Base-by-base conservation (phyloP, 805 yeast genomes). In the Yamadazyma akitaensis region DNA sequence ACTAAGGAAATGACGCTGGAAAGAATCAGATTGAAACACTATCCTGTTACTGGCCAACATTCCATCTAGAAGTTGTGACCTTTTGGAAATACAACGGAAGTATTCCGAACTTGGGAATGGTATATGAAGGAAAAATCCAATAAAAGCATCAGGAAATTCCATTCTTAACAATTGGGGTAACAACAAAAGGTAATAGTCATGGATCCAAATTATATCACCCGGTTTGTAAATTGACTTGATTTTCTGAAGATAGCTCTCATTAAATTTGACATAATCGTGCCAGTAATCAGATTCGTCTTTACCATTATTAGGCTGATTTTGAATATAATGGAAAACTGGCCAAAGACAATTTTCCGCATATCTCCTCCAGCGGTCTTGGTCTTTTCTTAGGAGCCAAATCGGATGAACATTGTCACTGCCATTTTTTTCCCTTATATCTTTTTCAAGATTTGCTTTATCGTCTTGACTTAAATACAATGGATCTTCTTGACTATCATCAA, bases 91-190 rank as follows among this genome's bases (percentile, higher is more conserved):
- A 55, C 96, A 87, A 51, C 97, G 77, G 69, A 94, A 89, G 63
- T 91, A 90, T 65, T 94, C 99, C 14, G 90, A 84, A 21, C 96
- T 83, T 11, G 97, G 97, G 76, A 92, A 91, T n/a, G 97, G 96
- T 2, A 88, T 79, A 63, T 91, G 97, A 53, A 91, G 67, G 64
- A 80, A 90, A 44, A 87, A 80, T 12, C 92, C 94, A 53, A 91
- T 85, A 50, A 73, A 72, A 5, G 88, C 86, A 47, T 84, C 79
- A 2, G 88, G 88, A 42, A 85, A 73, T 57, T 79, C 81, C 85
- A 84, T 82, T 54, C 96, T 76, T 53, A 91, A 68, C 64, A 91
- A 74, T 60, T 85, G 94, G 2, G 97, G 97, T 48, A 91, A 70
- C 37, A 91, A 68, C 51, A 90, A 66, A 50, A 91, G 68, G 59